Base-by-base conservation (phyloP, 306 rosid genomes). In the Carpinus viminea region DNA sequence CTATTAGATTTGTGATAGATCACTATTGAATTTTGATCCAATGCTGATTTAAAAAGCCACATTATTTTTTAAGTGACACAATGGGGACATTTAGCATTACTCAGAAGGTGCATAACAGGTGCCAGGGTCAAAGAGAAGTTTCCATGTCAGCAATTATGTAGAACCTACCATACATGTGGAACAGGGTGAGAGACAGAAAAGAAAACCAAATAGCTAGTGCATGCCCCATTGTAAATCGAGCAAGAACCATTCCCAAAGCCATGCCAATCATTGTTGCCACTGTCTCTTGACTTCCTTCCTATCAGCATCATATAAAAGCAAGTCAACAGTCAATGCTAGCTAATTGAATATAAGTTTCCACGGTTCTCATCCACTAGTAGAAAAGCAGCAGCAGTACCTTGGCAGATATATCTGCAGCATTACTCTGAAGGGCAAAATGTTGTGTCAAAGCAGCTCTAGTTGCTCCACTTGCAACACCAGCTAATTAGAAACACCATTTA, bases 401-500 rank as follows among this genome's bases (percentile, higher is more conserved):
- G 11, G 92, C 90, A 79, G 90, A 84, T 84, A 89, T 89, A 82
- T 89, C 92, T 28, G 92, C 92, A 51, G 90, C 92, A 78, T 86
- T 89, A 76, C 73, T 83, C 88, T 86, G 88, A 81, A 83, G 89
- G 72, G 98, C 97, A 84, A 95, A 95, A 92, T 95, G 98, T 73
- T 95, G 98, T 38, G 98, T 95, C 89, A 95, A 86, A 80, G 98
- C 98, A 81, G 98, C 98, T 85, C 98, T 90, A 52, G 98, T 95
- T 38, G 98, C 98, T 74, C 98, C 98, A 91, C 98, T 92, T 8
- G 98, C 98, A 84, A 95, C 98, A 74, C 98, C 98, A 61, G 98
- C 98, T 92, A 76, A 77, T 81, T 76, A 76, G 74, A 75, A 73
- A 81, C 69, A 78, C 52, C 83, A 75, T 72, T 78, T 52, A 31